Evolutionary conservation across 345 rosid genomes (phyloP), one percentile per base, ranked within the genome.

Genomic region (Arabidopsis suecica): DNA sequence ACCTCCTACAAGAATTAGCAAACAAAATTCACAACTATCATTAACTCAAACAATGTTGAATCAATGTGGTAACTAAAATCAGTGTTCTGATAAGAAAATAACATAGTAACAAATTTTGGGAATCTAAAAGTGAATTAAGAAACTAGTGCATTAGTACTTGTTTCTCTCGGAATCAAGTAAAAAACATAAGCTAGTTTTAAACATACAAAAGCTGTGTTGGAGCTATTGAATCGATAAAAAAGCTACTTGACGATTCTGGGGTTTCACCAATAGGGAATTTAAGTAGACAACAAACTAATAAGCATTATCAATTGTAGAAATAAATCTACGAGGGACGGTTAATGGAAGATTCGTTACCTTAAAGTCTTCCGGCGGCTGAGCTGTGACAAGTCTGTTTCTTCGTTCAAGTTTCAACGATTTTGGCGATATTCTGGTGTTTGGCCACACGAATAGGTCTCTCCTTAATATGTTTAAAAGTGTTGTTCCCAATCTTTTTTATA

Each of bases 361-460:
- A 60, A 20, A 18, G 57, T 68, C 18, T 16, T 61, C 61, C 72
- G 72, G 65, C 69, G 73, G 79, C 57, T 50, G 79, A 59, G 64
- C 57, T 51, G 41, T 37, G 40, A 66, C 9, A 28, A 40, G 59
- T 22, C 34, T 45, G 45, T 41, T 57, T 40, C 61, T 49, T 41
- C 45, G 57, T 28, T 40, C 37, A 33, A 22, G 55, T 10, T 34
- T 75, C 49, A n/a, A 53, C 64, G 58, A 69, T 69, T 42, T 53
- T 25, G 70, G 9, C 65, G 70, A 76, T 51, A 53, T 9, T 0
- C 50, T 69, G 44, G 33, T 54, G 79, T 76, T 76, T 69, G 79
- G 75, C 1, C 8, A 44, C 65, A 36, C 40, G 50, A 11, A 61
- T 61, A 61, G 18, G 1, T 48, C 32, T 48, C 7, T 18, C 44